Conservation (phyloP, 148 eudicot species). For the Rhododendron simsii region DNA sequence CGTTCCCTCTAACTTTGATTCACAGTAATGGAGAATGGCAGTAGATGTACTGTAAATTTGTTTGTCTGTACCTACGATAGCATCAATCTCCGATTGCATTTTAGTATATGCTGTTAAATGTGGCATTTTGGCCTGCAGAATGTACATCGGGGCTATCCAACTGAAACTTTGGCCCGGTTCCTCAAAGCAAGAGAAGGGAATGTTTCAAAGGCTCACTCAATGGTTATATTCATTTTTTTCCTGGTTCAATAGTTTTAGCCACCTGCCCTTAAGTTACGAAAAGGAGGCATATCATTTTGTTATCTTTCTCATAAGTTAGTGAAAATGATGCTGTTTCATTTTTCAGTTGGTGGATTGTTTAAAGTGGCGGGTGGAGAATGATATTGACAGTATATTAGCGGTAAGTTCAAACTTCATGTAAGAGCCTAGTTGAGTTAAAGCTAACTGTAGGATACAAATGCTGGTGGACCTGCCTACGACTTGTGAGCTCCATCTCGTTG, state of each 20-base stretch:
- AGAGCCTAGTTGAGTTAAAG: neutral
- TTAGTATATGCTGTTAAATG: neutral
- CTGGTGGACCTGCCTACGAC: neutral
- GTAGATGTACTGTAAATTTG: neutral
- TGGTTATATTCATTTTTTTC: slow-evolving; percentile 31
- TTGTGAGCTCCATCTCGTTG: neutral
- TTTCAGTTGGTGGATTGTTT: slow-evolving; percentile 57
- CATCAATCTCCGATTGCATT: neutral
- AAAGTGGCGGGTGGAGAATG: slow-evolving; percentile 53
- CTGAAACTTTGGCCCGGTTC: slow-evolving; percentile 48
- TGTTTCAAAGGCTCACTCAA: slow-evolving; percentile 49
- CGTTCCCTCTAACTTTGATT: neutral
- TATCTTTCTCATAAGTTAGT: neutral
- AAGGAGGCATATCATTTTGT: neutral
- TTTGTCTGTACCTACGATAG: neutral
- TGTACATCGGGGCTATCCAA: slow-evolving; percentile 61
- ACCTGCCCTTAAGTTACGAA: neutral
- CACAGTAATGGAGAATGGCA: neutral
- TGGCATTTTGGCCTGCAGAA: slow-evolving; percentile 31
- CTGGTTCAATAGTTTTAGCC: neutral
- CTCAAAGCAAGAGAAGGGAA: slow-evolving; percentile 64
- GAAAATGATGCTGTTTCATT: neutral
- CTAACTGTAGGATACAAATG: neutral
- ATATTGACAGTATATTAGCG: slow-evolving; percentile 46
- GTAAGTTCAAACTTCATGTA: slow-evolving; percentile 24